Evolutionary conservation across 805 yeast species (phyloP).

Genomic region (Candida oleophila): DNA sequence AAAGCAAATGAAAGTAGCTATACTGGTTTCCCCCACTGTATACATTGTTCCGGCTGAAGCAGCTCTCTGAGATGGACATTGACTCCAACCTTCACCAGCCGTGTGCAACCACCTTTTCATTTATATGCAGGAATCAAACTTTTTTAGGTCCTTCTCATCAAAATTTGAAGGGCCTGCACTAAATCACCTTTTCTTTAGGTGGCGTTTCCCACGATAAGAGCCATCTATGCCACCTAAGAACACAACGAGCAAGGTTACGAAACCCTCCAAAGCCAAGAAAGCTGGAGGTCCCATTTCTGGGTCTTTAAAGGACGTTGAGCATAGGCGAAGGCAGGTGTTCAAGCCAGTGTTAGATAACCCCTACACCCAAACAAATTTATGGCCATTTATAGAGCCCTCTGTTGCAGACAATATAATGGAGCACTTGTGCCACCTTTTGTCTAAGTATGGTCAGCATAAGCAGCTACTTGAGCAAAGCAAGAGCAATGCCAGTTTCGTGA

Average conservation of each 20-base stretch:
- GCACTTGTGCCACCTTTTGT: slow-evolving; percentile 29
- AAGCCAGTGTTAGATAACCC: slow-evolving; percentile 69
- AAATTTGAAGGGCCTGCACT: neutral
- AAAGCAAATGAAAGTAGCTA: too few species aligned
- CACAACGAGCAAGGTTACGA: neutral
- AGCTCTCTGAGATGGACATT: too few species aligned
- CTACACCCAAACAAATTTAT: slow-evolving; percentile 44
- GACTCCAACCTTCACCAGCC: too few species aligned
- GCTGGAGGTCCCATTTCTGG: slow-evolving; percentile 15
- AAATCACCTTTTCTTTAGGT: too few species aligned
- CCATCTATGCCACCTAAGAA: too few species aligned
- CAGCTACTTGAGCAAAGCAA: slow-evolving; percentile 10
- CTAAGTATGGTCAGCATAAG: slow-evolving; percentile 29
- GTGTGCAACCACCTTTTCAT: too few species aligned
- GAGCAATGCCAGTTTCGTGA: slow-evolving; percentile 1
- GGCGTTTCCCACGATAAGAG: too few species aligned
- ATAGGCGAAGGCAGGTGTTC: slow-evolving; percentile 54
- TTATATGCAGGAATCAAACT: neutral
- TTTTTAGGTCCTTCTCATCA: neutral
- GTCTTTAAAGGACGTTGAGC: slow-evolving; percentile 50
- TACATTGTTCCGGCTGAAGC: too few species aligned
- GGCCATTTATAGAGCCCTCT: slow-evolving; percentile 43
- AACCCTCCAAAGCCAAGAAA: neutral
- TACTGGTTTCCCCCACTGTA: too few species aligned
- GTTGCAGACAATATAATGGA: slow-evolving; percentile 38